Evolutionary conservation across 2,329 filamentous ascomycete species (phyloP).

Genomic region (Colletotrichum australisinense): DNA sequence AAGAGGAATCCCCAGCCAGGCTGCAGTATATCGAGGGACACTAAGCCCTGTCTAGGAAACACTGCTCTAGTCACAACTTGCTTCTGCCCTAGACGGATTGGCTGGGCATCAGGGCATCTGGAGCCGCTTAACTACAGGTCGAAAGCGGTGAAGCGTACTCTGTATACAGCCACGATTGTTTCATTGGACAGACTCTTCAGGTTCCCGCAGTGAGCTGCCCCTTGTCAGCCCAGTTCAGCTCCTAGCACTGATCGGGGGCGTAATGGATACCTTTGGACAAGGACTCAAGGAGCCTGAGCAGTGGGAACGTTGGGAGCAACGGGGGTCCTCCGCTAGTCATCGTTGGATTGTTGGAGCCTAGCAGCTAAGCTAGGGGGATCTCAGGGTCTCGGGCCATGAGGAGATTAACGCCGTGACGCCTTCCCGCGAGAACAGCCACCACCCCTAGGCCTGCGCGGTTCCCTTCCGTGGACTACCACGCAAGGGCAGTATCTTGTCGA

Average conservation of each 20-base stretch:
- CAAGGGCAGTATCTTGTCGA: slow-evolving; percentile 4
- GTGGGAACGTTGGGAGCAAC: slow-evolving; percentile 2
- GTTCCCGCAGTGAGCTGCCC: slow-evolving; percentile 8
- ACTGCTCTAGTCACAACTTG: slow-evolving; percentile 5
- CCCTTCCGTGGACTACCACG: slow-evolving; percentile 21
- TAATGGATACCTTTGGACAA: background rate
- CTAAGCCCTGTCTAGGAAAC: slow-evolving; percentile 13
- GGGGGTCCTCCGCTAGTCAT: background rate
- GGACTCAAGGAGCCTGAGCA: background rate
- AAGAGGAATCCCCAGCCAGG: slow-evolving; percentile 17
- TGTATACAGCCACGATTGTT: slow-evolving; percentile 27
- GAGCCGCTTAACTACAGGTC: slow-evolving; percentile 11
- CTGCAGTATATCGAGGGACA: slow-evolving; percentile 26
- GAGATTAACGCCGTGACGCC: slow-evolving; percentile 30
- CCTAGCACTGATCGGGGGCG: background rate
- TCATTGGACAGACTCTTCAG: slow-evolving; percentile 17
- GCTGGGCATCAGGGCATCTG: slow-evolving; percentile 5
- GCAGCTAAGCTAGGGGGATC: slow-evolving; percentile 1
- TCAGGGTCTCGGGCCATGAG: slow-evolving; percentile 9
- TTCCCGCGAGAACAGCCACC: slow-evolving; percentile 6
- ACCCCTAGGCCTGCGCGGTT: slow-evolving; percentile 12
- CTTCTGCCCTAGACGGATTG: background rate
- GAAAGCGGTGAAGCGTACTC: slow-evolving; percentile 27
- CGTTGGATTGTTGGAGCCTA: slow-evolving; percentile 21
- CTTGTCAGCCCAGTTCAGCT: slow-evolving; percentile 21